phyloP scores from a whole-genome alignment of 305 asterid species.

The Ilex paraguariensis region DNA sequence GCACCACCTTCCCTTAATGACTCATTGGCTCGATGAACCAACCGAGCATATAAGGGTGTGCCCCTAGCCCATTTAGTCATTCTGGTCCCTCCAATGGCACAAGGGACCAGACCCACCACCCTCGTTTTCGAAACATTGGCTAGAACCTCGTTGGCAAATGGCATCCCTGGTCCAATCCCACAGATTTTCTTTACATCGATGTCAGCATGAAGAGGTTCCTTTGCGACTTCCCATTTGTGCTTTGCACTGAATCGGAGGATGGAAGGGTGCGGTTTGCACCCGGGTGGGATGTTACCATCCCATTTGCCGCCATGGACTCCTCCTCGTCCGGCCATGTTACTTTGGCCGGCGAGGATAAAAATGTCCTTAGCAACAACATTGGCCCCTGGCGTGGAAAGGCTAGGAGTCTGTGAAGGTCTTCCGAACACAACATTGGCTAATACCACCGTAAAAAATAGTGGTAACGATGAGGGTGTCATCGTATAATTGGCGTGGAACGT shows the following conservation, averaged over 20 bases:
- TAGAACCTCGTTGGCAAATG: conserved; percentile 16
- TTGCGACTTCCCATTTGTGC: conserved; percentile 21
- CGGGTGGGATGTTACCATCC: conserved; percentile 22
- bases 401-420: too few relatives aligned
- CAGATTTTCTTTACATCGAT: conserved; percentile 12
- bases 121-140: not conserved
- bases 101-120: conserved; percentile 24
- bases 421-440: too few relatives aligned
- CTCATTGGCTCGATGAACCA: conserved; percentile 19
- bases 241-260: conserved; percentile 9
- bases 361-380: not conserved
- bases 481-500: too few relatives aligned
- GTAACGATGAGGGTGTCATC: too few relatives aligned
- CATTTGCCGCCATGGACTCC: conserved; percentile 12
- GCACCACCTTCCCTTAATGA: conserved; percentile 25
- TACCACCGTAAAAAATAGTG: too few relatives aligned
- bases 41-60: conserved; percentile 5
- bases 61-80: conserved; percentile 29
- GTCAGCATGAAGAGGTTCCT: conserved; percentile 21
- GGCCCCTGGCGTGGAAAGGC: too few relatives aligned
- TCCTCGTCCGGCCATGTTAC: conserved; percentile 29
- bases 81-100: conserved; percentile 29
- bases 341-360: conserved; percentile 26
- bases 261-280: conserved; percentile 3
- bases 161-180: conserved; percentile 29